These are phyloP conservation scores for Nepenthes alata DNA, from an alignment of 179 eudicot species.

Conservation along the genomic window DNA sequence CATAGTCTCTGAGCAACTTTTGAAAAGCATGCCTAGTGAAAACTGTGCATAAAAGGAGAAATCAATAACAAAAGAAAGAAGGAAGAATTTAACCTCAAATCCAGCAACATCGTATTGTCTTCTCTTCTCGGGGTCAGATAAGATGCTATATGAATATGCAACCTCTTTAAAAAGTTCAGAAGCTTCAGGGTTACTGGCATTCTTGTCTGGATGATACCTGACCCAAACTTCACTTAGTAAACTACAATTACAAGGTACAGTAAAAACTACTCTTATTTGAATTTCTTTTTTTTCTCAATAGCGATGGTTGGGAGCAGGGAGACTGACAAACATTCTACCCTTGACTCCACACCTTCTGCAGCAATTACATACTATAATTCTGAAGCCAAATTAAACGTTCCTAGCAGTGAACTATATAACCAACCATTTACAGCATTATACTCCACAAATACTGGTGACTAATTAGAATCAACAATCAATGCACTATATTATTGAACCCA, in stretches of 20 bases:
- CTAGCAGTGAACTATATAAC: too few relatives aligned
- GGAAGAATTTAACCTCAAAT: slow-evolving; percentile 57
- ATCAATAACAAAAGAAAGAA: neutral
- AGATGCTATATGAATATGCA: slow-evolving; percentile 82
- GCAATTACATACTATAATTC: too few relatives aligned
- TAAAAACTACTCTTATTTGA: neutral
- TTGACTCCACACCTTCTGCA: too few relatives aligned
- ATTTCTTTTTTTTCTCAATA: neutral
- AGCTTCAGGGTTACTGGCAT: slow-evolving; percentile 93
- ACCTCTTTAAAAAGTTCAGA: slow-evolving; percentile 93
- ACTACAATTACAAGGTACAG: neutral
- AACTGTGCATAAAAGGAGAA: neutral
- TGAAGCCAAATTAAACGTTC: too few relatives aligned
- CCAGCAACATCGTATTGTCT: slow-evolving; percentile 89
- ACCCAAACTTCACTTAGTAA: slow-evolving; percentile 12
- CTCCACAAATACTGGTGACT: too few relatives aligned
- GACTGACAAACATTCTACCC: too few relatives aligned
- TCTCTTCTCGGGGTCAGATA: slow-evolving; percentile 96
- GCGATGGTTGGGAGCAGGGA: too few relatives aligned
- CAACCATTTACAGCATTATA: too few relatives aligned
- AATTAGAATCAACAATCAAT: too few relatives aligned
- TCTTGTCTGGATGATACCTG: slow-evolving; percentile 99
- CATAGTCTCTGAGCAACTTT: too few relatives aligned
- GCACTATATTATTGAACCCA: too few relatives aligned
- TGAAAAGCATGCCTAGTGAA: neutral